Conservation (phyloP, 2,329 filamentous ascomycete species). For the Aureobasidium leucospermi region DNA sequence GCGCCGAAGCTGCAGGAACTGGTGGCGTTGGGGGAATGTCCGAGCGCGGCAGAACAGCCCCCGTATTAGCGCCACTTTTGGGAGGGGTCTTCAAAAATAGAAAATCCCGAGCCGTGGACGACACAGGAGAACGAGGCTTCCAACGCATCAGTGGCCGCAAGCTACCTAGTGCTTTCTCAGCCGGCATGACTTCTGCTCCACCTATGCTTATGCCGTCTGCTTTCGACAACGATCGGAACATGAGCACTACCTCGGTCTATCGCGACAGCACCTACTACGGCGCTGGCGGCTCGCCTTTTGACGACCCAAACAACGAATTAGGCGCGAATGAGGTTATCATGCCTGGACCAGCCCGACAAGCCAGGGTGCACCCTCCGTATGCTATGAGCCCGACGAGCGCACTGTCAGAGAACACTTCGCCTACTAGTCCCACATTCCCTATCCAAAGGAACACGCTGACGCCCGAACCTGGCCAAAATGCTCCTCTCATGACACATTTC, state of each 20-base stretch:
- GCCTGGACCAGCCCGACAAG: conserved; percentile 27
- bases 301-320: conserved; percentile 13
- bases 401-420: conserved; percentile 14
- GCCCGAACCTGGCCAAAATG: conserved; percentile 1
- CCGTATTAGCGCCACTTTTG: conserved; percentile 21
- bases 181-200: conserved; percentile 33
- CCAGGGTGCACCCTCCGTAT: conserved; percentile 26
- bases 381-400: conserved; percentile 17
- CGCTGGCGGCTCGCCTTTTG: conserved; percentile 27
- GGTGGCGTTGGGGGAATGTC: conserved; percentile 31
- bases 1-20: conserved; percentile 16
- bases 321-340: conserved; percentile 20
- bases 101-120: background rate
- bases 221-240: conserved; percentile 18
- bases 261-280: conserved; percentile 38
- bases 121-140: conserved; percentile 34
- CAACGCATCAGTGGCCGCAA: conserved; percentile 42
- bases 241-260: conserved; percentile 35
- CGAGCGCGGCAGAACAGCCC: conserved; percentile 31
- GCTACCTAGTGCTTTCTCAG: conserved; percentile 41
- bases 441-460: conserved; percentile 6
- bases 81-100: conserved; percentile 15
- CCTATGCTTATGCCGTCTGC: conserved; percentile 21
- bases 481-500: conserved; percentile 12
- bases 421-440: conserved; percentile 16